These are phyloP conservation scores for Glebionis coronaria DNA, from an alignment of 129 eudicot species.

Conservation along the genomic window DNA sequence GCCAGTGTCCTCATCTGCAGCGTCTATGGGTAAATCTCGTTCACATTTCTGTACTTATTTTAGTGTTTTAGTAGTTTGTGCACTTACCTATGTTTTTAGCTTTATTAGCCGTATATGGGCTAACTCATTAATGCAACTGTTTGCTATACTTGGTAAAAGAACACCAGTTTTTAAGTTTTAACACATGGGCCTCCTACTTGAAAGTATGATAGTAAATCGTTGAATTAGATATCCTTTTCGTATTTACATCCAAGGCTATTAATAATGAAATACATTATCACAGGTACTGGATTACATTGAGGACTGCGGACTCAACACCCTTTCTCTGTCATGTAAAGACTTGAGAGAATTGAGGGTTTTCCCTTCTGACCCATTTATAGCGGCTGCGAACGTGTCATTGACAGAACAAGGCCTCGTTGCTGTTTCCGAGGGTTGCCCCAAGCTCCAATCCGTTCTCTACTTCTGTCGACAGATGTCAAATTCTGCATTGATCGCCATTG, in stretches of 20 bases:
- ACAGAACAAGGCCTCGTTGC: constrained; percentile 87
- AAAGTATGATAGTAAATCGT: neutral
- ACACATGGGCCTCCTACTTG: neutral
- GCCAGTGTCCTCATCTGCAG: constrained; percentile 68
- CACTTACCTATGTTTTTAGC: neutral
- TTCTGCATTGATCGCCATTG: constrained; percentile 67
- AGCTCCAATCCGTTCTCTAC: constrained; percentile 77
- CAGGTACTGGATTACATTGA: constrained; percentile 93
- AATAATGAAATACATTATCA: neutral
- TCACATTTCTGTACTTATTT: neutral
- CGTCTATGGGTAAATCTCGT: constrained; percentile 70
- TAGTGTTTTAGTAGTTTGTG: no score
- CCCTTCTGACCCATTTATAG: constrained; percentile 83
- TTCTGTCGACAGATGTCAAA: constrained; percentile 94
- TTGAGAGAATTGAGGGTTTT: constrained; percentile 77
- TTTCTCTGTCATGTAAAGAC: constrained; percentile 70
- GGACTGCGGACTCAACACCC: constrained; percentile 70
- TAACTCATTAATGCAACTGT: neutral
- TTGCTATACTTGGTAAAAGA: neutral
- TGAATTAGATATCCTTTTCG: neutral
- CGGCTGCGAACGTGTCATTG: constrained; percentile 65
- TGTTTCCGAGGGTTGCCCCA: constrained; percentile 77
- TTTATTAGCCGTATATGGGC: no score
- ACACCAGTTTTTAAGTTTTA: neutral
- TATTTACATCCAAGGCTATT: neutral